Evolutionary conservation across 2,329 filamentous ascomycete genomes (phyloP), one percentile per base, ranked within the genome.

Genomic region (Xylariaceae sp.): DNA sequence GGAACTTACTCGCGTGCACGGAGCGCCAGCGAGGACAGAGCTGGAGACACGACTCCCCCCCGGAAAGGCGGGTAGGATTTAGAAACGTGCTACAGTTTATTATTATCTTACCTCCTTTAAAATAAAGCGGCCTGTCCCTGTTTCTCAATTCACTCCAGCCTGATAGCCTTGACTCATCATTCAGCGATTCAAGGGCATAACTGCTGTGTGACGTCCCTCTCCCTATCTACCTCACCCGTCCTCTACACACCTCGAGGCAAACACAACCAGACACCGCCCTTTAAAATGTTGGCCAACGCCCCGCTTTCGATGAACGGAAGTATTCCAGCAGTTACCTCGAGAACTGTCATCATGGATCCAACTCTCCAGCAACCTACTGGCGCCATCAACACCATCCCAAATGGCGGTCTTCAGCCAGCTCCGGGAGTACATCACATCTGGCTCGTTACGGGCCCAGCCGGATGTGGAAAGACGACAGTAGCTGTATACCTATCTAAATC

Each of bases 401-500:
- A 60, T 47, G 54, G 52, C 31, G 63, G 61, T 42, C 57, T 64
- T 28, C 60, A 63, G 41, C 31, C 57, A 31, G 53, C 55, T 22
- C 62, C 67, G 48, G 68, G 69, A 51, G 68, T 75, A 52, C 84
- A 86, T 63, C 88, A 91, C 69, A 90, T 92, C 66, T 92, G 87
- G 87, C 78, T 92, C 53, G 83, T 92, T 47, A 90, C 87, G 1
- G 88, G 88, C 28, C 88, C 88, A 47, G 88, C 89, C 41, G 89
- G 89, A 28, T 90, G 86, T 65, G 88, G 88, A 53, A 92, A 92
- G 76, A 88, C 83, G 51, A 91, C 88, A 1, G 81, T 92, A 28
- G 89, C 87, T 41, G 75, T 83, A 60, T 75, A 83, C 64, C 70
- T 92, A 41, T 80, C 87, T 41, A 71, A 78, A 18, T 69, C 78